Evolutionary conservation across 2,329 filamentous ascomycete species (phyloP).

Genomic region (Pestalotiopsis sp.): DNA sequence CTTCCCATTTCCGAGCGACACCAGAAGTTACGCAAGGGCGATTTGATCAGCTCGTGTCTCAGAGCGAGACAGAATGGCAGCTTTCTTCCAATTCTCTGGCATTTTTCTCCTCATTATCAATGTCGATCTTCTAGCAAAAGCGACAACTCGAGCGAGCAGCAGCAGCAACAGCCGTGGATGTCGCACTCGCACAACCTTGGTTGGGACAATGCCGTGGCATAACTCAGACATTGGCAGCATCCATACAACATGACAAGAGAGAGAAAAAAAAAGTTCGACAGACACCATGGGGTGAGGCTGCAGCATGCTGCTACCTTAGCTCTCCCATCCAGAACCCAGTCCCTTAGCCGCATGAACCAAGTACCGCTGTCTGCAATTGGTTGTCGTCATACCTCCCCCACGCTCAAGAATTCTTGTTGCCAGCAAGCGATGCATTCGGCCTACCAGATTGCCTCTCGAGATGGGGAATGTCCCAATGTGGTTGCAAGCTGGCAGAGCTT

Average conservation of each 20-base stretch:
- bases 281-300: conserved; percentile 19
- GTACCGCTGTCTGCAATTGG: conserved; percentile 28
- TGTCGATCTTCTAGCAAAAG: neutral
- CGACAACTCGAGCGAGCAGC: neutral
- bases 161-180: neutral
- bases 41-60: neutral
- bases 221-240: neutral
- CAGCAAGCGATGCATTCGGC: neutral
- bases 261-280: conserved; percentile 18
- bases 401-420: conserved; percentile 16
- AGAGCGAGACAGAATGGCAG: neutral
- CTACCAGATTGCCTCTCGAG: conserved; percentile 18
- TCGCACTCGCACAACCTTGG: neutral
- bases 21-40: neutral
- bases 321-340: conserved; percentile 28
- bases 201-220: neutral
- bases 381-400: conserved; percentile 31
- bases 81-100: neutral
- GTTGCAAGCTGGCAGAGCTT: conserved; percentile 13
- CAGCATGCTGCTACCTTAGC: neutral
- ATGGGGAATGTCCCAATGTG: conserved; percentile 15
- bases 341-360: conserved; percentile 32
- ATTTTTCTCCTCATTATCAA: neutral
- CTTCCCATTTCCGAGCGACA: neutral
- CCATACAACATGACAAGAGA: neutral